Percentiles rank a stretch among this genome's conserved stretches.
These are phyloP conservation scores for Mortierella sp. DNA, from an alignment of 371 early-diverging fungal species.

Conservation along the genomic window DNA sequence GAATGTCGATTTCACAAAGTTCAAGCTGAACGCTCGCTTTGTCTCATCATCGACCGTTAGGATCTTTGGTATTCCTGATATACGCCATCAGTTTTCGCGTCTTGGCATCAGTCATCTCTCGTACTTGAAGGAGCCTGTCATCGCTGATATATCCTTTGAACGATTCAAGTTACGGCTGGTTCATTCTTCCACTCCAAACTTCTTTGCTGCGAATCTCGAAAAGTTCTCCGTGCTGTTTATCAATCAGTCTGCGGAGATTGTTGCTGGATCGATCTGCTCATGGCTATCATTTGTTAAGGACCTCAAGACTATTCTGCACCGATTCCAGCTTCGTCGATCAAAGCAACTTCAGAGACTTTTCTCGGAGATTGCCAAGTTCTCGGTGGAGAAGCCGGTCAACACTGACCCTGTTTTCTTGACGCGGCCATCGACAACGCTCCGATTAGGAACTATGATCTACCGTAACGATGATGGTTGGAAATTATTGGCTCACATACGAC, in stretches of 20 bases:
- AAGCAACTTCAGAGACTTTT: constrained; percentile 72
- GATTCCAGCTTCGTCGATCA: constrained; percentile 63
- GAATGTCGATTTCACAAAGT: constrained; percentile 60
- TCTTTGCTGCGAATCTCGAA: constrained; percentile 60
- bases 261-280: constrained; percentile 76
- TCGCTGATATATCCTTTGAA: constrained; percentile 68
- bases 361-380: constrained; percentile 67
- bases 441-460: constrained; percentile 72
- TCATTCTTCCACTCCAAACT: constrained; percentile 63
- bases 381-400: constrained; percentile 56
- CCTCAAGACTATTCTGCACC: constrained; percentile 63
- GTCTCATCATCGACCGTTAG: constrained; percentile 56
- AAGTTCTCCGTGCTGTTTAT: constrained; percentile 66
- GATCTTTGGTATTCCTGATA: constrained; percentile 73
- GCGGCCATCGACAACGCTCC: constrained; percentile 75
- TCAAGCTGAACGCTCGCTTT: constrained; percentile 65
- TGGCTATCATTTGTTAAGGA: constrained; percentile 80
- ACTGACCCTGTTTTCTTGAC: constrained; percentile 81
- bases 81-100: constrained; percentile 57
- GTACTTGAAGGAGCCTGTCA: constrained; percentile 68
- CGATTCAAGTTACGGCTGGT: constrained; percentile 65
- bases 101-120: constrained; percentile 49
- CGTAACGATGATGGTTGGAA: constrained; percentile 85
- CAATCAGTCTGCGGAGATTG: constrained; percentile 78
- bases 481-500: constrained; percentile 75